Evolutionary conservation across 805 yeast species (phyloP), one percentile per base, ranked within the genome.

Genomic region (Diddensiella santjacobensis): DNA sequence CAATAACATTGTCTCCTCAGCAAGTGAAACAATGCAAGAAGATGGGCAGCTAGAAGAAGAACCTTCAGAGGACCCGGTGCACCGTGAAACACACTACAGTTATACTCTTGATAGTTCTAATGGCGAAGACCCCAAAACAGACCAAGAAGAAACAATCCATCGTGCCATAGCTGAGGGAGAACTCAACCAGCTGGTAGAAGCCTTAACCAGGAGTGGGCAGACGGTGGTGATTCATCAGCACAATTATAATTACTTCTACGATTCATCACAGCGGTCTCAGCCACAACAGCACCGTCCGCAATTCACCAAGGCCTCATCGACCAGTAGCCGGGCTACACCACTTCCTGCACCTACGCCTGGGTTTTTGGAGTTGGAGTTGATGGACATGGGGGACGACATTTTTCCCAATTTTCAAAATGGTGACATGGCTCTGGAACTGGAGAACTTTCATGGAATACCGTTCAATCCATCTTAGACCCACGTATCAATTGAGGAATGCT

Each of bases 161-260:
- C 8, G 13, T 26, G 31, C 31, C 8, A 26, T 26, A 8, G 13
- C 18, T n/a, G 18, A 35, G 18, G 8, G 38, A 4, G 63, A 63
- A 19, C 51, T 66, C 3, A 57, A 61, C 17, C 49, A 52, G 22
- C 47, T 66, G 10, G 47, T 64, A 3, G 50, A 51, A 19, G 44
- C 54, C 22, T 62, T 64, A 26, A 50, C 58, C 3, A 45, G 52
- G 30, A 39, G 54, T 36, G 56, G 58, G 30, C 65, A 58, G 42
- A 56, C 59, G 47, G 53, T 88, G 11, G 81, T 88, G 3, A 77
- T 88, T 18, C 95, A 88, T 66, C 96, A 88, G 63, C 96, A 86
- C 64, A 87, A 87, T 61, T 89, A 85, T 65, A 83, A 84, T 64
- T 72, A 74, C 4, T 74, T 79, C 2, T 75, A 73, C 29, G 47